Evolutionary conservation across 768 basidiomycete genomes (phyloP).

Genomic region (Amanita exitialis): DNA sequence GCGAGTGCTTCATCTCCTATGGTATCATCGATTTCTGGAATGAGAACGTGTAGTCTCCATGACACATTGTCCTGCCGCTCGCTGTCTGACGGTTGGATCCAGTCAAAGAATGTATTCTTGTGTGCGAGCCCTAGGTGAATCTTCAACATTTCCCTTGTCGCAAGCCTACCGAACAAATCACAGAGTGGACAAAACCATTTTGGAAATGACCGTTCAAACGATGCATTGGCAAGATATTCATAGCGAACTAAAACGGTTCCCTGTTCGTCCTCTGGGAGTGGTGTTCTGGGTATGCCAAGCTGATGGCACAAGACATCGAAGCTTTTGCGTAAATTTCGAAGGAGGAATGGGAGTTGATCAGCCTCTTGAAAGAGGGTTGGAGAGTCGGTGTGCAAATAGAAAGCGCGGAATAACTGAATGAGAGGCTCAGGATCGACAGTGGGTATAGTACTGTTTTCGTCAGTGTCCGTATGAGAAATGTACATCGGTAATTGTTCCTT

Average conservation of each 20-base stretch:
- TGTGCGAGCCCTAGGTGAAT: conserved; percentile 19
- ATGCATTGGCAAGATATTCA: conserved; percentile 11
- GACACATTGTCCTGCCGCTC: background rate
- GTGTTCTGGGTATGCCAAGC: conserved; percentile 22
- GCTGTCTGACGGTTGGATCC: conserved; percentile 6
- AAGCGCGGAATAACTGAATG: conserved; percentile 22
- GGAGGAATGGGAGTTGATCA: conserved; percentile 43
- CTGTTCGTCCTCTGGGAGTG: conserved; percentile 10
- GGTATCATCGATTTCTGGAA: background rate
- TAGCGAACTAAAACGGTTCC: conserved; percentile 17
- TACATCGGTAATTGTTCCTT: background rate
- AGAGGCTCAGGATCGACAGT: conserved; percentile 15
- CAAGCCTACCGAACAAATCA: conserved; percentile 13
- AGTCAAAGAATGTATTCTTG: conserved; percentile 14
- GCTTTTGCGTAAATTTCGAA: conserved; percentile 37
- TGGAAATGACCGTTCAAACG: conserved; percentile 1
- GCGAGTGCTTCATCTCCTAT: background rate
- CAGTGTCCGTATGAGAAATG: background rate
- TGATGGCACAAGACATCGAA: conserved; percentile 34
- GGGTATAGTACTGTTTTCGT: background rate
- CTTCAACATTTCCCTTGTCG: conserved; percentile 17
- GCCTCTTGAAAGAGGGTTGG: conserved; percentile 26
- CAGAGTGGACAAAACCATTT: conserved; percentile 19
- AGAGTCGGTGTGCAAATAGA: conserved; percentile 22
- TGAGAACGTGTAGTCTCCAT: conserved; percentile 4